Percentiles rank a stretch among this genome's conserved stretches.
Conservation (phyloP, 768 basidiomycete species). For the Calocybe cyanea region DNA sequence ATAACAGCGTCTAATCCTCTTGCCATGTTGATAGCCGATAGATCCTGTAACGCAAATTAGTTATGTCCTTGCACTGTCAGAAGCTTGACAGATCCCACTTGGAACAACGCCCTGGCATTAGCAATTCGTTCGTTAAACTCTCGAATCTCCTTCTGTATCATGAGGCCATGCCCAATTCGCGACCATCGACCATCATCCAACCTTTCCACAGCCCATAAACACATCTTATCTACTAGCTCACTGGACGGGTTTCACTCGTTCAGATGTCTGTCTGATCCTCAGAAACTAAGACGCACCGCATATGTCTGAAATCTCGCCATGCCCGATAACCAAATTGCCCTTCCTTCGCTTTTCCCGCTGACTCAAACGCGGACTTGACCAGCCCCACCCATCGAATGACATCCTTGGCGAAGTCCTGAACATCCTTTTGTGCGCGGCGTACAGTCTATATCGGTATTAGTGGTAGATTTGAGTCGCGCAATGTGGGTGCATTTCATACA, state of each 20-base stretch:
- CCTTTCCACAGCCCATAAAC: constrained; percentile 9
- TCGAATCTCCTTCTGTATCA: constrained; percentile 3
- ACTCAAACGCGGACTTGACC: constrained; percentile 8
- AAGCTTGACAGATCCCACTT: neutral
- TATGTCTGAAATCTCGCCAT: constrained; percentile 9
- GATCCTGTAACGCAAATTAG: neutral
- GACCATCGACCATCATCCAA: constrained; percentile 11
- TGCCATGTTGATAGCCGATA: constrained; percentile 1
- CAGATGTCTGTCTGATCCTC: too few species aligned
- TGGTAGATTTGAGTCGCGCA: neutral
- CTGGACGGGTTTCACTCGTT: constrained; percentile 1
- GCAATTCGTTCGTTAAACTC: constrained; percentile 9
- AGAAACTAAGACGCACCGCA: too few species aligned
- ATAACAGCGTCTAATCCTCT: constrained; percentile 3
- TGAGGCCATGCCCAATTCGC: neutral
- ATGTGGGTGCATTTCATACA: constrained; percentile 7
- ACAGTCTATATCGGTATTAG: constrained; percentile 3
- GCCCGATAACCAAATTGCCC: constrained; percentile 12
- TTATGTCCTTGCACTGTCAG: neutral
- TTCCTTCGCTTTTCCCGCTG: neutral
- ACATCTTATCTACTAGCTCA: constrained; percentile 12
- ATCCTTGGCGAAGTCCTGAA: too few species aligned
- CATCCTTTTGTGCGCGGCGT: too few species aligned
- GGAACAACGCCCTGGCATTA: constrained; percentile 8
- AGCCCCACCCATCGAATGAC: constrained; percentile 15